phyloP scores from a whole-genome alignment of 2,329 filamentous ascomycete species.

The Arachnomyces sp. region DNA sequence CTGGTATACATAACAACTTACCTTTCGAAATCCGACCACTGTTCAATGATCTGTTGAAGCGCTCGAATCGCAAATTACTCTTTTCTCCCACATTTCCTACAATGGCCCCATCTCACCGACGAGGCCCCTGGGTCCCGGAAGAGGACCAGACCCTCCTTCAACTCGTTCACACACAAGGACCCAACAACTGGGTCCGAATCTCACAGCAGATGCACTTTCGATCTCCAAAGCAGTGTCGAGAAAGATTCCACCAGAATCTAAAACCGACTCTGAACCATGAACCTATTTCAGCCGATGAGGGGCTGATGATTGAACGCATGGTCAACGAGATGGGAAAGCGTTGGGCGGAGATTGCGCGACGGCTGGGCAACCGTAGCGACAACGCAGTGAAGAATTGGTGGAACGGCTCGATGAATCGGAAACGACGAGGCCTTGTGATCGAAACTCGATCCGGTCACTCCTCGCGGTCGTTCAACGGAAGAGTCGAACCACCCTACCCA shows the following conservation, averaged over 20 bases:
- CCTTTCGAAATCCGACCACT: too few species aligned
- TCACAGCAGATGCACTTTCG: conserved; percentile 66
- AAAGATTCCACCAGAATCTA: conserved; percentile 89
- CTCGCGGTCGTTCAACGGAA: conserved; percentile 29
- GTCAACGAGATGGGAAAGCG: conserved; percentile 73
- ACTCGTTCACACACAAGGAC: conserved; percentile 63
- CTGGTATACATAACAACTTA: too few species aligned
- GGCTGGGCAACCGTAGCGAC: conserved; percentile 76
- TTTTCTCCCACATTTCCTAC: conserved; percentile 4
- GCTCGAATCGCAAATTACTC: background rate
- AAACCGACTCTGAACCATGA: conserved; percentile 68
- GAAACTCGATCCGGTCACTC: conserved; percentile 27
- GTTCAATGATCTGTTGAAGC: too few species aligned
- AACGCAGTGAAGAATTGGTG: conserved; percentile 98
- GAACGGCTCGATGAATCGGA: conserved; percentile 86
- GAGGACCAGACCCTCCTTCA: conserved; percentile 66
- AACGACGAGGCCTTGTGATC: conserved; percentile 44
- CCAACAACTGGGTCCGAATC: conserved; percentile 86
- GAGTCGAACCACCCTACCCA: conserved; percentile 33
- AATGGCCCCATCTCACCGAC: conserved; percentile 51
- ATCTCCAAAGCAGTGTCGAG: conserved; percentile 89
- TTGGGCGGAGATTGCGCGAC: conserved; percentile 87
- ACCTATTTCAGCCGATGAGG: conserved; percentile 65
- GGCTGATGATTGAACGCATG: conserved; percentile 65
- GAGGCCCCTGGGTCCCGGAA: conserved; percentile 74